These are phyloP conservation scores for Salix dunnii DNA, from an alignment of 345 rosid species.

Conservation along the genomic window DNA sequence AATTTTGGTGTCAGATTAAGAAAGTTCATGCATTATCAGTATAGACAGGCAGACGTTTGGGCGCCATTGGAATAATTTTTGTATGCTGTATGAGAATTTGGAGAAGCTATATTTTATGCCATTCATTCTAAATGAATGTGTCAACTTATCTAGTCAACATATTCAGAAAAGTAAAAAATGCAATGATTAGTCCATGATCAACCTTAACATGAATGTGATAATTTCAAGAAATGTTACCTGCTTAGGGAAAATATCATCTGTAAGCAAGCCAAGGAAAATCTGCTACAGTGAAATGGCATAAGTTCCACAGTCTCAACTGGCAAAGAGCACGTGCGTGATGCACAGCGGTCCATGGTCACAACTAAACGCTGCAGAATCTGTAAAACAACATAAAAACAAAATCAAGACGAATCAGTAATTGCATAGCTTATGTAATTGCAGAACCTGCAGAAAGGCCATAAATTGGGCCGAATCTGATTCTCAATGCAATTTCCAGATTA, in stretches of 20 bases:
- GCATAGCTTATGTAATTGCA: not conserved
- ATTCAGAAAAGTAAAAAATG: not conserved
- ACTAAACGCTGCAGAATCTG: conserved; percentile 79
- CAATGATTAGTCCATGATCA: too few species aligned
- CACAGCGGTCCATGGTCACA: conserved; percentile 88
- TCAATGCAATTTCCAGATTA: not conserved
- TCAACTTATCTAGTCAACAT: not conserved
- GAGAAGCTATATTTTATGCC: not conserved
- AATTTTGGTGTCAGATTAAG: not conserved
- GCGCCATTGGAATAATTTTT: not conserved
- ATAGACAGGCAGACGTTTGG: not conserved
- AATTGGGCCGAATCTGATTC: not conserved
- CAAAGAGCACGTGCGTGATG: conserved; percentile 91
- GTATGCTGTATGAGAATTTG: not conserved
- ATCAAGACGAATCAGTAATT: not conserved
- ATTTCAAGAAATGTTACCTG: conserved; percentile 45
- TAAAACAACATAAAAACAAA: conserved; percentile 12
- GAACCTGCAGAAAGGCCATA: not conserved
- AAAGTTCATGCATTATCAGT: not conserved
- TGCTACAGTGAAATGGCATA: conserved; percentile 88
- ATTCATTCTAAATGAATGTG: not conserved
- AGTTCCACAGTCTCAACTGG: conserved; percentile 96
- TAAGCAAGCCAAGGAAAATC: conserved; percentile 85
- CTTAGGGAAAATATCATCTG: conserved; percentile 73
- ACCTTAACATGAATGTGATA: too few species aligned